Evolutionary conservation across 2,329 filamentous ascomycete genomes (phyloP).

Genomic region (Clonostachys rosea): DNA sequence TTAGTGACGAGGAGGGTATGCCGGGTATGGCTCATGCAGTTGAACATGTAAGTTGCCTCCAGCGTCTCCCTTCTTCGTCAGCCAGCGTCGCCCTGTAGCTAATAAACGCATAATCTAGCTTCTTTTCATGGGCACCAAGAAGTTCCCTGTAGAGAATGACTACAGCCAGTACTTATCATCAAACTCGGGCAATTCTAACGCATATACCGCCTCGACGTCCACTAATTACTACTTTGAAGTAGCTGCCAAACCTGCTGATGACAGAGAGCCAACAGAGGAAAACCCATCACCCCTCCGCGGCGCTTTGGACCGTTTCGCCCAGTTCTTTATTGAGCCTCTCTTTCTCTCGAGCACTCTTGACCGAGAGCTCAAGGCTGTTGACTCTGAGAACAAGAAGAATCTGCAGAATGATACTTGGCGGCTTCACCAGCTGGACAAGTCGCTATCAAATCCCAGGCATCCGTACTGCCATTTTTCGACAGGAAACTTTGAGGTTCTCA

Average conservation of each 20-base stretch:
- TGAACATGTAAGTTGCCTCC: conserved; percentile 63
- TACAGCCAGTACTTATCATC: conserved; percentile 91
- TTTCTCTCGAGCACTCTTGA: conserved; percentile 84
- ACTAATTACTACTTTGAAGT: conserved; percentile 99
- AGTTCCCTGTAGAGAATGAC: conserved; percentile 93
- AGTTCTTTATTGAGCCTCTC: conserved; percentile 87
- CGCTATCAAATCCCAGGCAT: conserved; percentile 80
- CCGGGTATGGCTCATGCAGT: conserved; percentile 94
- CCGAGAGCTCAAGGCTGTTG: conserved; percentile 81
- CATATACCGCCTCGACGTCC: conserved; percentile 87
- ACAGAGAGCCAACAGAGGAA: conserved; percentile 46
- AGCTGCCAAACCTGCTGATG: conserved; percentile 69
- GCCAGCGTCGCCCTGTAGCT: conserved; percentile 1
- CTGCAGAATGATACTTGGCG: conserved; percentile 88
- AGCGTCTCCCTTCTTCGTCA: conserved; percentile 7
- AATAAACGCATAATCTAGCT: conserved; percentile 36
- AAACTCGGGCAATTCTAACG: conserved; percentile 89
- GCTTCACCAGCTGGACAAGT: conserved; percentile 82
- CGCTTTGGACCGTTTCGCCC: conserved; percentile 84
- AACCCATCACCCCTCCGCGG: conserved; percentile 66
- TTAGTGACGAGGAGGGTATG: conserved; percentile 87
- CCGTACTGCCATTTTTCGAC: conserved; percentile 91
- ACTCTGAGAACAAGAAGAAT: conserved; percentile 98
- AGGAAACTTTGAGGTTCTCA: conserved; percentile 80
- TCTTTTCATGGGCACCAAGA: conserved; percentile 97